Evolutionary conservation across 2,329 filamentous ascomycete genomes (phyloP), one percentile per base, ranked within the genome.

Genomic region (Pseudogymnoascus sp.): DNA sequence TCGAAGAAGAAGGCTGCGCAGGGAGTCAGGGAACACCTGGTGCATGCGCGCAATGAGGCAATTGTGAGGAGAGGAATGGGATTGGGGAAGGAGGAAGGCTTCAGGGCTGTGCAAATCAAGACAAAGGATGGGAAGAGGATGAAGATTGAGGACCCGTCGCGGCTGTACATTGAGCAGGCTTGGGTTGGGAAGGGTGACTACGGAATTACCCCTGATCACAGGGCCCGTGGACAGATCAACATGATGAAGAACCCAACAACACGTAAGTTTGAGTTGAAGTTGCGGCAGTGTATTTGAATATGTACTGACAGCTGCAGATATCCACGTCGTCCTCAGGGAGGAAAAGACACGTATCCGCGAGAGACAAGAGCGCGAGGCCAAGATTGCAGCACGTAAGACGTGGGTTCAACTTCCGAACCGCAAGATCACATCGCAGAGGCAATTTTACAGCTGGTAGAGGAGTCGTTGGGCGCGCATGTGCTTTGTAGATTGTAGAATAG

Each of bases 401-500:
- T 97, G 93, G 93, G 84, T 89, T 11, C 91, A 93, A 70, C 79
- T 97, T 62, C 93, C 93, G 6, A 91, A 97, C 75, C 86, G 93
- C 66, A 90, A 89, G 6, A 82, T 99, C 63, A 87, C 88, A 66
- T 87, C 87, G 37, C 93, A 97, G 79, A 84, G 90, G 70, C 93
- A 91, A 73, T 96, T 95, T 75, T 96, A 96, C 76, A 86, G 89
- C 65, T 99, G 93, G 93, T 97, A 87, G 73, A 64, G 10, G 2
- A 16, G 16, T 24, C 16, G 26, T 60, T 6, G 7, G 26, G 47
- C 8, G 47, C 5, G 47, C 10, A 31, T 16, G 24, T 5, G 14
- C 19, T 14, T 13, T 31, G 47, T 31, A 53, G 26, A 53, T 10
- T 53, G 47, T 53, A 53, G 47, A 53, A 53, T 53, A 53, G 47